Evolutionary conservation across 805 yeast genomes (phyloP), one percentile per base, ranked within the genome.

Genomic region (Wickerhamomyces xylosicus): DNA sequence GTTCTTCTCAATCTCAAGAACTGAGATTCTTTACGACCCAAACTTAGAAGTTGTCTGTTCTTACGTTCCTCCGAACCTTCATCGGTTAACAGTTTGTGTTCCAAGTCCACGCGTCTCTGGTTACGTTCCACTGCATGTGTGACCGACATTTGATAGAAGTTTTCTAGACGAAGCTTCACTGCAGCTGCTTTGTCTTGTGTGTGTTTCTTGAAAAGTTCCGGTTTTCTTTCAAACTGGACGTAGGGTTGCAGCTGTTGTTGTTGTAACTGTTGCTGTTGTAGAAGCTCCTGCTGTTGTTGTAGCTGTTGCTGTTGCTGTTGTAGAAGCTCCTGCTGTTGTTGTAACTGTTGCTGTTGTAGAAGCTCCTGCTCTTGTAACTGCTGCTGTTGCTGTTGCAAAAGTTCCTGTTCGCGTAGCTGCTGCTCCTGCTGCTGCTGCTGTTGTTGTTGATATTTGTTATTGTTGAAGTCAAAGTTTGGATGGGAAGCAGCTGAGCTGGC

Each of bases 81-180:
- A 67, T 68, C 39, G 74, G 67, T 46, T 95, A 76, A 58, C 76
- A 85, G 55, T 84, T 75, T 59, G 96, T 77, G 54, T 72, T 76
- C 98, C 46, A 87, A 69, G 49, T 82, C 86, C 31, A 87, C 74
- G 32, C 97, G 71, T 61, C 97, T 77, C 59, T 89, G 96, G 57
- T 90, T 92, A 47, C 98, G 70, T 59, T 92, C 98, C 44, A 92
- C 87, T 0, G 98, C 97, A 57, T 87, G 58, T 42, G 89, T 82
- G 19, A 90, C 86, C 56, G 92, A 89, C 74, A 87, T 74, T 59
- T 90, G 96, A 36, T 95, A 84, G 28, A 90, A 95, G 38, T 86
- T 82, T 15, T 89, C 95, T 44, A 89, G 63, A 46, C 98, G 71
- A 52, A 53, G 33, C 78, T 83, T 3, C 84, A 85, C 57, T 79